Evolutionary conservation across 192 early-diverging fungal genomes (phyloP), one percentile per base, ranked within the genome.

Genomic region (Dissophora globulifera): DNA sequence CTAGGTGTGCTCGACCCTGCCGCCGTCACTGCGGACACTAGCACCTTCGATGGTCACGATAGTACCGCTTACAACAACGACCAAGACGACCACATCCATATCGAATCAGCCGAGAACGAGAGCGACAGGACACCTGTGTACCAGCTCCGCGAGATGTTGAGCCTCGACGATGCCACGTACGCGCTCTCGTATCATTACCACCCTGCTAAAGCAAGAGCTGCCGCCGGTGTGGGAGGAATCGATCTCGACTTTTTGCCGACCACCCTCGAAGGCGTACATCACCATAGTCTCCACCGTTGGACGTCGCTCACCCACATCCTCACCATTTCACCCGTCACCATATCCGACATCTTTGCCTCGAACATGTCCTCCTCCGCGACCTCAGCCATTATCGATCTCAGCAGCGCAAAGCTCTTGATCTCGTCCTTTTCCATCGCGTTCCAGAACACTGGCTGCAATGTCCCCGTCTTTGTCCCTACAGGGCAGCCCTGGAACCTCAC

Each of bases 231-330:
- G 16, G 58, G 62, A 22, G 42, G 62, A 20, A 67, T 76, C 38
- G 72, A 76, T 49, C 50, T 56, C 11, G 63, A 76, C 12, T 76
- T 76, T 20, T 41, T 76, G 8, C 72, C 72, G n/a, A 62, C 22
- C 0, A 35, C 42, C 2, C 52, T 76, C 5, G 72, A 67, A 10
- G 72, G 72, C 15, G 33, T 57, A 4, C 52, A 29, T 9, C 52
- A 76, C 50, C 87, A 91, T 49, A 79, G 80, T 38, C 80, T 93
- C 46, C 91, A 93, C 62, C 86, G 88, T 25, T 91, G 90, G 90
- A 88, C 90, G 3, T 84, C 86, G 5, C 51, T 82, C 58, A 80
- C 74, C 43, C 76, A 74, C 17, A 68, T 93, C 17, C 69, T 93
- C 12, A 80, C 89, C 53, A 62, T 90, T 20, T 75, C 58, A 29